Percentiles rank a stretch among this genome's conserved stretches.
Conservation (phyloP, 1,284 basidiomycete genomes). For the Pseudozyma thailandica region DNA sequence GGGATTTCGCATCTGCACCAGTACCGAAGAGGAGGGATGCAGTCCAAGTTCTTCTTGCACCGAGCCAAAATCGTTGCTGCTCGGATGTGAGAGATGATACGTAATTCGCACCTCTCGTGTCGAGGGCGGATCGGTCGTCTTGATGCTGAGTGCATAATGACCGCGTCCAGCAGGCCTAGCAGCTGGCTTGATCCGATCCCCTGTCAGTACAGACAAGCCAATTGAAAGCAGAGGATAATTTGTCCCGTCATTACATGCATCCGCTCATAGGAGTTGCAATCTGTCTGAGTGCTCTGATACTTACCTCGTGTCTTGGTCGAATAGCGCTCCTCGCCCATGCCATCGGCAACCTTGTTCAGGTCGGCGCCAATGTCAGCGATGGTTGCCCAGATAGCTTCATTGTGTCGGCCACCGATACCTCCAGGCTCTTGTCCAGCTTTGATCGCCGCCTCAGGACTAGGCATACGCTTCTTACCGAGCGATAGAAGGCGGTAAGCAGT, state of each 20-base stretch:
- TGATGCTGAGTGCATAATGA: slow-evolving; percentile 50
- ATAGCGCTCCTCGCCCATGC: slow-evolving; percentile 43
- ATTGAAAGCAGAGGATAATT: not conserved
- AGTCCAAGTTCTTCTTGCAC: slow-evolving; percentile 56
- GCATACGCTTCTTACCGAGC: slow-evolving; percentile 55
- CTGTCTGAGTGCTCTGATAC: not conserved
- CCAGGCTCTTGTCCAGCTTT: slow-evolving; percentile 43
- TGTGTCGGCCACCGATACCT: slow-evolving; percentile 52
- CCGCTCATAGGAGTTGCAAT: too few relatives aligned
- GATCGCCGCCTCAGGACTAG: slow-evolving; percentile 48
- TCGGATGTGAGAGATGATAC: slow-evolving; percentile 53
- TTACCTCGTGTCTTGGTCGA: slow-evolving; percentile 51
- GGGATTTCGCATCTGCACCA: slow-evolving; percentile 54
- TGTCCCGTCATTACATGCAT: too few relatives aligned
- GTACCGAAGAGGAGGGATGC: slow-evolving; percentile 39
- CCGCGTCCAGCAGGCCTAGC: slow-evolving; percentile 52
- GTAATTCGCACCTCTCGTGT: slow-evolving; percentile 47
- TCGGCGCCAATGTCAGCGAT: slow-evolving; percentile 50
- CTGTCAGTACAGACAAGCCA: slow-evolving; percentile 5
- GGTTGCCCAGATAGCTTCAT: slow-evolving; percentile 54
- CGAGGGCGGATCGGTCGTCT: slow-evolving; percentile 44
- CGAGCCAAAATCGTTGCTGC: slow-evolving; percentile 42
- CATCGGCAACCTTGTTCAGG: slow-evolving; percentile 19
- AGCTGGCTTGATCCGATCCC: slow-evolving; percentile 46
- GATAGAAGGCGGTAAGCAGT: slow-evolving; percentile 50